Evolutionary conservation across 2,329 filamentous ascomycete species (phyloP).

Genomic region (Cadophora malorum): DNA sequence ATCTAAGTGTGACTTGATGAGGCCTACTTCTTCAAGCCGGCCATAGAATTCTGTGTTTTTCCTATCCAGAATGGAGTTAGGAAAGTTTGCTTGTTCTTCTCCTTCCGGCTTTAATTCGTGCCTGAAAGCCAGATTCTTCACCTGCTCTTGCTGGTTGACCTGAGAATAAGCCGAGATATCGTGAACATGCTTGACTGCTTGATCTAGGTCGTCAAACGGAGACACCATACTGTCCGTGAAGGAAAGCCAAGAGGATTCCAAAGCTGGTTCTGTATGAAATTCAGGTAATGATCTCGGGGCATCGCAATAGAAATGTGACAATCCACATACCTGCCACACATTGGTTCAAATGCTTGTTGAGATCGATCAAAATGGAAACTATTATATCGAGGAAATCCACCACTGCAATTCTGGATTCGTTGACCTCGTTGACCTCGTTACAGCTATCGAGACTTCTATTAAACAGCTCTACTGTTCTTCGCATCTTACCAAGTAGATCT

Average conservation of each 20-base stretch:
- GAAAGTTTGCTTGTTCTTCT: constrained; percentile 22
- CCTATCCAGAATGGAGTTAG: too few relatives aligned
- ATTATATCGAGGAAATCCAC: constrained; percentile 25
- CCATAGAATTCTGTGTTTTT: constrained; percentile 36
- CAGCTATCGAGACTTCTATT: constrained; percentile 32
- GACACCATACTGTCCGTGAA: too few relatives aligned
- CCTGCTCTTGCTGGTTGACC: constrained; percentile 25
- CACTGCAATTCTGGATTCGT: constrained; percentile 28
- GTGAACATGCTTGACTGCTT: constrained; percentile 30
- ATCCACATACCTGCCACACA: not conserved
- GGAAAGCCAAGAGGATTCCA: too few relatives aligned
- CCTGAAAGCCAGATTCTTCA: constrained; percentile 21
- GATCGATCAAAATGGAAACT: not conserved
- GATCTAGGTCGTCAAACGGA: constrained; percentile 21
- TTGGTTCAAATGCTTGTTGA: not conserved
- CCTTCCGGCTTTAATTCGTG: constrained; percentile 19
- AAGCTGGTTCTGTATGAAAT: too few relatives aligned
- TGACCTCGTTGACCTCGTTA: constrained; percentile 21
- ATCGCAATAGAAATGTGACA: too few relatives aligned
- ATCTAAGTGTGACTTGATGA: constrained; percentile 29
- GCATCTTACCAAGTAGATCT: not conserved
- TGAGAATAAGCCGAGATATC: constrained; percentile 32
- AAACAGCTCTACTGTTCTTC: constrained; percentile 5
- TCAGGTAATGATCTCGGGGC: too few relatives aligned
- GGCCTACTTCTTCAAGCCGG: constrained; percentile 35